These are phyloP conservation scores for Adansonia grandidieri DNA, from an alignment of 441 rosid genomes.

Conservation along the genomic window DNA sequence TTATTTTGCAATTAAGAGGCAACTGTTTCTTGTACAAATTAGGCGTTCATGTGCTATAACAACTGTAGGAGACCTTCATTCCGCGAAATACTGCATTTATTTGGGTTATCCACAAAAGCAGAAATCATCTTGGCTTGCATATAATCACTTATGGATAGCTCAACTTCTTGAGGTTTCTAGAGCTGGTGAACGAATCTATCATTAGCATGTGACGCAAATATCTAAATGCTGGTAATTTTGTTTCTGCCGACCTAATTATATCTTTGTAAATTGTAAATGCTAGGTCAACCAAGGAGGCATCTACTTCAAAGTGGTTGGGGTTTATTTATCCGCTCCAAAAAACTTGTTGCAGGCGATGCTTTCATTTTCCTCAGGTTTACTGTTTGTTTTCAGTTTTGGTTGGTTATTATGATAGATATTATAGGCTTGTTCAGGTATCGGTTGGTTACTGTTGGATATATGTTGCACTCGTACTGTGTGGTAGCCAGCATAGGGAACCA, in stretches of 20 bases:
- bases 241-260: not conserved
- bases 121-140: conserved; percentile 4
- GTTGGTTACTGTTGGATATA: not conserved
- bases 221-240: not conserved
- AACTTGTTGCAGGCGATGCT: conserved; percentile 52
- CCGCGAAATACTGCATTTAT: not conserved
- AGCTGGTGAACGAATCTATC: not conserved
- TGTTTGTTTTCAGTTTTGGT: not conserved
- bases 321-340: conserved; percentile 47
- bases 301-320: conserved; percentile 53
- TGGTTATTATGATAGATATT: not conserved
- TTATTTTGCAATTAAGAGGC: not conserved
- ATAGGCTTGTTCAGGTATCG: not conserved
- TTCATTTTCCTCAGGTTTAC: conserved; percentile 46
- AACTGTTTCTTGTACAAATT: not conserved
- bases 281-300: conserved; percentile 55
- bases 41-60: too few species aligned
- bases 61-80: not conserved
- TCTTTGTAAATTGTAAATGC: conserved; percentile 16
- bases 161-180: not conserved
- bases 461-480: not conserved
- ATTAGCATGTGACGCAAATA: not conserved
- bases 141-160: not conserved
- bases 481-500: conserved; percentile 2
- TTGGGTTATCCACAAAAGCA: not conserved